phyloP scores from a whole-genome alignment of 345 rosid genomes.

The Corchorus capsularis region DNA sequence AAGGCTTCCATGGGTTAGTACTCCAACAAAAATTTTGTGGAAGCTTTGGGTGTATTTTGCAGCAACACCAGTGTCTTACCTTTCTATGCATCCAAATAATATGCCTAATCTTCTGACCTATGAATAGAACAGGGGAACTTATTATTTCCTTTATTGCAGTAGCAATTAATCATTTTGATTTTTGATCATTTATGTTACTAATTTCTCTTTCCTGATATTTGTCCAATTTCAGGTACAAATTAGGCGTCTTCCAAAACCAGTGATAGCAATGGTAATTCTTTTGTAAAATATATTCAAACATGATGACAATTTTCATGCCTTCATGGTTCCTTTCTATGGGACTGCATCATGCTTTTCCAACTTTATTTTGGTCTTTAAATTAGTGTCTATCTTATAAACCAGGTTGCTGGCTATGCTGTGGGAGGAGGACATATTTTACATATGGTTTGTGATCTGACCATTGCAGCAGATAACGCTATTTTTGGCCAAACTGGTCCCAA shows the following conservation, averaged over 20 bases:
- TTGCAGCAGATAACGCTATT: conserved; percentile 88
- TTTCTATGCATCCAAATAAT: background rate
- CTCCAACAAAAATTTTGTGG: conserved; percentile 5
- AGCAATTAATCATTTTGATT: background rate
- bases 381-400: conserved; percentile 11
- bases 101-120: background rate
- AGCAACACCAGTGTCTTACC: background rate
- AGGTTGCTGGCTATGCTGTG: conserved; percentile 98
- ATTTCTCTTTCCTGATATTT: conserved; percentile 2
- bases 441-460: conserved; percentile 95
- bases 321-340: background rate
- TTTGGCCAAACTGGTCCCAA: conserved; percentile 99
- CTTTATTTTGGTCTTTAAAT: background rate
- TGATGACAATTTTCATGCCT: background rate
- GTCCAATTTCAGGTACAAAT: conserved; percentile 65
- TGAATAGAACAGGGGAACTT: background rate
- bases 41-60: background rate
- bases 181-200: background rate
- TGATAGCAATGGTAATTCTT: conserved; percentile 80
- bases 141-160: background rate
- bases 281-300: conserved; percentile 11
- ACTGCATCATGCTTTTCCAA: background rate
- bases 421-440: conserved; percentile 94
- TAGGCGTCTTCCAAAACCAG: conserved; percentile 93
- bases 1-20: background rate